Percentiles rank a stretch among this genome's conserved stretches.
phyloP scores from a whole-genome alignment of 331 rosid species.

The Prunus yedoensis region DNA sequence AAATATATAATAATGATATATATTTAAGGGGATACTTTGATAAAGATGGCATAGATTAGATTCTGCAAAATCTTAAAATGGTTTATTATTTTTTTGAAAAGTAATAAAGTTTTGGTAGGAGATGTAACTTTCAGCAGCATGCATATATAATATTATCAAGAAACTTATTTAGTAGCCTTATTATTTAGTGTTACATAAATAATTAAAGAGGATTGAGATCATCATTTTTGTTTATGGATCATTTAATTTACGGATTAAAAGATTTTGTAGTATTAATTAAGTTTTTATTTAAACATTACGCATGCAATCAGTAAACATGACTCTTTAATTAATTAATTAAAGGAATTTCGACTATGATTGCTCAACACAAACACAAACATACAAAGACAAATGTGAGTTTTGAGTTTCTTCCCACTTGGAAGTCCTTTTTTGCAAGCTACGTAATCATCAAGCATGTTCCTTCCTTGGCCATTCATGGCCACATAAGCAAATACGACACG shows the following conservation, averaged over 20 bases:
- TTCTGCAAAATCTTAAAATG: neutral
- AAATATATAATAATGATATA: neutral
- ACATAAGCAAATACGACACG: neutral
- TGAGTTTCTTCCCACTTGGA: too few relatives aligned
- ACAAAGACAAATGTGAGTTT: neutral
- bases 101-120: neutral
- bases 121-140: neutral
- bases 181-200: too few relatives aligned
- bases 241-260: too few relatives aligned
- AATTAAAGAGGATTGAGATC: too few relatives aligned
- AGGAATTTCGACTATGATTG: neutral
- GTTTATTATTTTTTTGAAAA: neutral
- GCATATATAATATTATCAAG: neutral
- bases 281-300: neutral
- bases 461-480: neutral
- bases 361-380: neutral
- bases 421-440: neutral
- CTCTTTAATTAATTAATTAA: neutral
- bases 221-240: too few relatives aligned
- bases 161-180: too few relatives aligned
- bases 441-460: neutral
- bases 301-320: neutral
- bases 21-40: neutral
- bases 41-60: neutral
- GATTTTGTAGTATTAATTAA: neutral